These are phyloP conservation scores for Corylus avellana DNA, from an alignment of 306 rosid species.

Conservation along the genomic window DNA sequence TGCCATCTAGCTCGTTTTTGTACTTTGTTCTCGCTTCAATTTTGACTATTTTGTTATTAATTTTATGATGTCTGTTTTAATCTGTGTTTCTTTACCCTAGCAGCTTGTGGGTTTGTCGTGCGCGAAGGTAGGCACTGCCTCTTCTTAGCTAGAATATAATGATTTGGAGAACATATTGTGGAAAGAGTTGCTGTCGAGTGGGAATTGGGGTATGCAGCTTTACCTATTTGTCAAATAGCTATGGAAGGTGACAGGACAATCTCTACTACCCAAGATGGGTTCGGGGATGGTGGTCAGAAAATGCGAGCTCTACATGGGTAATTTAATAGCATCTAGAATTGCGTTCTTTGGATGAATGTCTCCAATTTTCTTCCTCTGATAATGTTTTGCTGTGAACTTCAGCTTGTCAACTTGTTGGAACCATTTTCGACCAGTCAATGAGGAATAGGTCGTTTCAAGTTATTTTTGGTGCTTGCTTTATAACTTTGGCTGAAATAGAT, in stretches of 20 bases:
- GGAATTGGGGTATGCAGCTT: slow-evolving; percentile 51
- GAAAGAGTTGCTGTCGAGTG: slow-evolving; percentile 44
- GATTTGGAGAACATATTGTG: slow-evolving; percentile 61
- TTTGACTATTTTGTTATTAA: neutral
- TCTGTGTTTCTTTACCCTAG: slow-evolving; percentile 11
- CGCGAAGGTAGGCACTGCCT: slow-evolving; percentile 33
- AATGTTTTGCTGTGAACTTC: slow-evolving; percentile 10
- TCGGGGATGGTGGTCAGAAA: slow-evolving; percentile 51
- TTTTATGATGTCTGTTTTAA: slow-evolving; percentile 17
- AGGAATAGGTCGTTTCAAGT: neutral
- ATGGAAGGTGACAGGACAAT: slow-evolving; percentile 66
- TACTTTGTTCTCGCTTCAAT: neutral
- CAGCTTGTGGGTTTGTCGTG: slow-evolving; percentile 28
- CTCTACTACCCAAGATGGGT: slow-evolving; percentile 49
- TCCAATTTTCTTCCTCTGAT: slow-evolving; percentile 1
- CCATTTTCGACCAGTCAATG: neutral
- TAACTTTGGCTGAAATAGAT: slow-evolving; percentile 20
- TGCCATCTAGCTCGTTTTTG: neutral
- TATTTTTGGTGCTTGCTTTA: neutral
- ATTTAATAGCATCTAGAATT: slow-evolving; percentile 7
- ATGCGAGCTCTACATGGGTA: slow-evolving; percentile 74
- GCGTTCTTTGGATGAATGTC: slow-evolving; percentile 11
- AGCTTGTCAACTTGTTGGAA: slow-evolving; percentile 20
- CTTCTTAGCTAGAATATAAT: slow-evolving; percentile 50
- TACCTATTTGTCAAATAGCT: slow-evolving; percentile 40